Percentiles rank a stretch among this genome's conserved stretches.
phyloP scores from a whole-genome alignment of 352 stramenopile genomes.

The Stramenopiles sp. region DNA sequence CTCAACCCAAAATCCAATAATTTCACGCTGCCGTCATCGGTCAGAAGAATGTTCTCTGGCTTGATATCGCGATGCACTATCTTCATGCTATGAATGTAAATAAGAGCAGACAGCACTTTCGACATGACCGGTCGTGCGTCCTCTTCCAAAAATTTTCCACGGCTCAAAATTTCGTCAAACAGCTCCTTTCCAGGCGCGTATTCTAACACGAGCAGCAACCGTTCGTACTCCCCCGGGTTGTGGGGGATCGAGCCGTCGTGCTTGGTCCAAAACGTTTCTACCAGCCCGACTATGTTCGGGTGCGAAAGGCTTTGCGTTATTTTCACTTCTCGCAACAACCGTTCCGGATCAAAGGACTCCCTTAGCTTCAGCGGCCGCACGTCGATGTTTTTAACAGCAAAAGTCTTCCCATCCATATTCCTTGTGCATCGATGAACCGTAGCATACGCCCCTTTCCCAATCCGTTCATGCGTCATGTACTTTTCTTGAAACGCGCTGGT shows the following conservation, averaged over 20 bases:
- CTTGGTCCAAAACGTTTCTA: slow-evolving; percentile 61
- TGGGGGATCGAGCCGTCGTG: slow-evolving; percentile 26
- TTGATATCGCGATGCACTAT: slow-evolving; percentile 30
- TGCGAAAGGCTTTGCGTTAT: slow-evolving; percentile 89
- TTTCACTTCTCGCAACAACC: slow-evolving; percentile 51
- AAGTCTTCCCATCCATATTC: slow-evolving; percentile 19
- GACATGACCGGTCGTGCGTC: too few relatives aligned
- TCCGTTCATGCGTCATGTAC: too few relatives aligned
- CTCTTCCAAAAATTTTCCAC: too few relatives aligned
- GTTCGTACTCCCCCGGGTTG: slow-evolving; percentile 38
- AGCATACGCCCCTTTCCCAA: slow-evolving; percentile 26
- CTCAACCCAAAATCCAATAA: slow-evolving; percentile 33
- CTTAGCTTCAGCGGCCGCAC: slow-evolving; percentile 28
- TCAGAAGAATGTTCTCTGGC: slow-evolving; percentile 27
- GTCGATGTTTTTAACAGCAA: slow-evolving; percentile 34
- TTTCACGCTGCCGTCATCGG: slow-evolving; percentile 25
- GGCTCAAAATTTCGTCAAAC: too few relatives aligned
- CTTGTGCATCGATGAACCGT: slow-evolving; percentile 23
- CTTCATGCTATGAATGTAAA: slow-evolving; percentile 29
- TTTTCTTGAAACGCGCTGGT: too few relatives aligned
- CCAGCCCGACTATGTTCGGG: slow-evolving; percentile 69
- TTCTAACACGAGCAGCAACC: neutral
- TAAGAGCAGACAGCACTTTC: neutral
- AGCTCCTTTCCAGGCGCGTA: neutral
- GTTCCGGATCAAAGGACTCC: slow-evolving; percentile 27